These are phyloP conservation scores for Neurospora africana DNA, from an alignment of 495 filamentous ascomycete genomes.

Conservation along the genomic window DNA sequence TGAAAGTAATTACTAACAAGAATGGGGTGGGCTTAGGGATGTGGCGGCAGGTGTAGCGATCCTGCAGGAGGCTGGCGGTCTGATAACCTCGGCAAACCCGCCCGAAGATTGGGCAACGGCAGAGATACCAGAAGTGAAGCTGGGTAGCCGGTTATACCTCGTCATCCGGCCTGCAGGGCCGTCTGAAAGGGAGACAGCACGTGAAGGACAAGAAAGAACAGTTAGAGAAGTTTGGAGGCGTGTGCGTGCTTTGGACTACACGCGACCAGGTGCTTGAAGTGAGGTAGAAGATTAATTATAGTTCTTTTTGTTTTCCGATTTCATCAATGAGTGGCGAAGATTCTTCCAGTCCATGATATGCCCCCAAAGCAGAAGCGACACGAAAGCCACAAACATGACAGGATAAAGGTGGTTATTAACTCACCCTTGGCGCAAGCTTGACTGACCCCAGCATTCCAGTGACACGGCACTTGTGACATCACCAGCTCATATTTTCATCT, in stretches of 20 bases:
- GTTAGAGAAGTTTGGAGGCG: constrained; percentile 60
- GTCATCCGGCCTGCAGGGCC: constrained; percentile 56
- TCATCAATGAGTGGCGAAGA: neutral
- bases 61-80: constrained; percentile 59
- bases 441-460: neutral
- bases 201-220: constrained; percentile 52
- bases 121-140: constrained; percentile 43
- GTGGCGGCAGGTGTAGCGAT: constrained; percentile 74
- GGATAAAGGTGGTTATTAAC: neutral
- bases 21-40: constrained; percentile 38
- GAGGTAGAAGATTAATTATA: neutral
- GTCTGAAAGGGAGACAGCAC: constrained; percentile 46
- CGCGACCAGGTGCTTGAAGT: constrained; percentile 30
- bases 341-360: neutral
- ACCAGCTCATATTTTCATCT: neutral
- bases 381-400: neutral
- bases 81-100: constrained; percentile 58
- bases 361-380: neutral
- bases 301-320: neutral
- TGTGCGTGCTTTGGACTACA: constrained; percentile 50
- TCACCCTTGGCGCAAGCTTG: neutral
- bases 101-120: constrained; percentile 43
- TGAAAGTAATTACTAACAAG: neutral
- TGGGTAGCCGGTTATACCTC: constrained; percentile 56
- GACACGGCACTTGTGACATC: neutral